Base-by-base conservation (phyloP, 2,329 filamentous ascomycete species). In the Xylariales sp. region DNA sequence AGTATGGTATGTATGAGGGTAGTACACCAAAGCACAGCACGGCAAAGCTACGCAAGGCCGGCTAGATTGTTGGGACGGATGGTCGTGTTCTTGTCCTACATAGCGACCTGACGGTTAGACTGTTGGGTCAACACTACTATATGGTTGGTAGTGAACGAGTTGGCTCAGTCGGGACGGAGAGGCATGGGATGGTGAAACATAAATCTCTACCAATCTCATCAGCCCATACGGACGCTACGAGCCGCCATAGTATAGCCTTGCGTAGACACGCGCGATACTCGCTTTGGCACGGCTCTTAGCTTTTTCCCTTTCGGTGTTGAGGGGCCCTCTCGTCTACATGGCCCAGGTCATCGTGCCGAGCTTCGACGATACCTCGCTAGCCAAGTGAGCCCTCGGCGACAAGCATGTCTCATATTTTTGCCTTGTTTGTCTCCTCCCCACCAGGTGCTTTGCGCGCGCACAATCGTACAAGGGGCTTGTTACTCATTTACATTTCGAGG, bases 71-170 rank as follows among this genome's bases (percentile, higher is more conserved):
- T 62, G 28, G 46, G 54, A 65, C 18, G 50, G 56, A 39, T 54
- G 45, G 53, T 28, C 48, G 52, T 61, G 28, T 34, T 56, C 36
- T 64, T 43, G 57, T 68, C 56, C 10, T 39, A 62, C 57, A 2
- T 43, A 10, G 32, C 18, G 23, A 12, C 39, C 12, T 34, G 10
- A 46, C 23, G 6, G 23, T 39, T 8, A 12, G 8, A 55, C n/a
- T 50, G 23, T 55, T 59, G 28, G 10, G 32, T 30, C 23, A 28
- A 28, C 14, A 5, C n/a, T 7, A 12, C 43, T 18, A 34, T 39
- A 52, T 48, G 39, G 23, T 54, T 55, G 23, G 28, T 18, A 41
- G 16, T 5, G 30, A 55, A 41, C 28, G 8, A 23, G 14, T 8
- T 8, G 53, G 39, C n/a, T 12, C 14, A 30, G 3, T 45, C 16